A percentile compares a stretch with the other conserved stretches of the same genome.
These are phyloP conservation scores for Boletus rex-veris DNA, from an alignment of 768 basidiomycete species.

Conservation along the genomic window DNA sequence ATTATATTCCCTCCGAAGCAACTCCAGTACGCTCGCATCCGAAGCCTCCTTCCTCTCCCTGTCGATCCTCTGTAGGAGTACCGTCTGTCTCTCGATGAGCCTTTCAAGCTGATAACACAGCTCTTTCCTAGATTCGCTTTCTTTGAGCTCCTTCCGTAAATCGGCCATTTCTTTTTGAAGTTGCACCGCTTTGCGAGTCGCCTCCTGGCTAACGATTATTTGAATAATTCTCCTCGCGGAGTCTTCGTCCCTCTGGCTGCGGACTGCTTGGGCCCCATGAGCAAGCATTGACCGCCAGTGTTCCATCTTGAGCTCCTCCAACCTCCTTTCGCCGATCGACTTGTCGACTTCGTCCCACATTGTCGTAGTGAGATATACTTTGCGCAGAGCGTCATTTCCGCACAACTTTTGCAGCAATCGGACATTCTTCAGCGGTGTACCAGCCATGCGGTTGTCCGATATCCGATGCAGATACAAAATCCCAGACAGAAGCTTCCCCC, in stretches of 20 bases:
- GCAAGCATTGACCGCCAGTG: constrained; percentile 8
- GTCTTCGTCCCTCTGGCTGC: constrained; percentile 5
- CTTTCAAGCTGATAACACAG: constrained; percentile 4
- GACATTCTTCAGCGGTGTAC: constrained; percentile 20
- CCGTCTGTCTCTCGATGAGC: constrained; percentile 8
- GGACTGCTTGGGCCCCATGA: constrained; percentile 7
- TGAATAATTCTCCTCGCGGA: constrained; percentile 8
- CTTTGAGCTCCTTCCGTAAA: constrained; percentile 3
- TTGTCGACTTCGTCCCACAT: too few relatives aligned
- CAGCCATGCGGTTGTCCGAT: too few relatives aligned
- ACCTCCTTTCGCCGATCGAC: constrained; percentile 6
- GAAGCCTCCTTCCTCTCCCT: constrained; percentile 1
- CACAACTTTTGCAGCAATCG: constrained; percentile 30
- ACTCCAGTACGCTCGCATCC: too few relatives aligned
- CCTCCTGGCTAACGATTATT: not conserved
- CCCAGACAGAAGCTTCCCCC: not conserved
- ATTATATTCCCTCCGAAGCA: too few relatives aligned
- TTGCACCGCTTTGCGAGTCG: not conserved
- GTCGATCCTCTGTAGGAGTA: constrained; percentile 2
- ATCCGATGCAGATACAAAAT: too few relatives aligned
- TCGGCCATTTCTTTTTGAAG: constrained; percentile 10
- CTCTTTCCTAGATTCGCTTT: constrained; percentile 5
- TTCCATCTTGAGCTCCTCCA: constrained; percentile 2
- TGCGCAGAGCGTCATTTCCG: constrained; percentile 26
- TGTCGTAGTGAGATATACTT: constrained; percentile 28